Base-by-base conservation (phyloP, 305 asterid genomes). In the Fraxinus velutina region DNA sequence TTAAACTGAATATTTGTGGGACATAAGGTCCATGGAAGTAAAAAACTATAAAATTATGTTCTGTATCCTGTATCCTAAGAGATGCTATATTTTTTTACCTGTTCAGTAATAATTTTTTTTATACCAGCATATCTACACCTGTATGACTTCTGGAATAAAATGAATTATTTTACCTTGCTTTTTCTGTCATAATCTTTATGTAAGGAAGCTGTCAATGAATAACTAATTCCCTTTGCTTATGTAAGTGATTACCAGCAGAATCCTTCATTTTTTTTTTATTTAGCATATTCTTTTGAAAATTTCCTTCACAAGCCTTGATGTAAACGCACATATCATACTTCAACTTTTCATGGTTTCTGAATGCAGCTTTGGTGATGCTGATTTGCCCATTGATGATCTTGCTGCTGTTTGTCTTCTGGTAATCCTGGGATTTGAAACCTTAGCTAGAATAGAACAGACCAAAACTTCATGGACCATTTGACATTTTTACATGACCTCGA, bases 331-430 rank as follows among this genome's bases (percentile, higher is more conserved):
- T 32, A 72, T 79, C 78, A 75, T 57, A 19, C 22, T 84, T 47
- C 80, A 36, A 4, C 29, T 42, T 9, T 9, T 50, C 52, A 57
- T 76, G 68, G 71, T 79, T 85, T 83, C 64, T 79, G 29, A 78
- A 52, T 84, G 83, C 90, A 95, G 98, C 85, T 87, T 93, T 32
- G 97, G 97, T 79, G 90, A 88, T 81, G 79, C 92, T 60, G 96
- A 94, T 89, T 91, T 96, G 89, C 98, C 98, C 8, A 79, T 96
- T 79, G 99, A 96, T 87, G 99, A 94, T 88, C 90, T 96, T 84
- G 98, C 99, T 82, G 99, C 99, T 47, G 99, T 89, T 81, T 88
- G 92, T 86, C 94, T 96, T 79, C 94, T 96, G 93, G 99, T 95
- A 85, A 79, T 68, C 8, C 0, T 83, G 84, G 29, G 79, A 39